Conservation (phyloP, 441 rosid genomes). For the Biscutella auriculata region DNA sequence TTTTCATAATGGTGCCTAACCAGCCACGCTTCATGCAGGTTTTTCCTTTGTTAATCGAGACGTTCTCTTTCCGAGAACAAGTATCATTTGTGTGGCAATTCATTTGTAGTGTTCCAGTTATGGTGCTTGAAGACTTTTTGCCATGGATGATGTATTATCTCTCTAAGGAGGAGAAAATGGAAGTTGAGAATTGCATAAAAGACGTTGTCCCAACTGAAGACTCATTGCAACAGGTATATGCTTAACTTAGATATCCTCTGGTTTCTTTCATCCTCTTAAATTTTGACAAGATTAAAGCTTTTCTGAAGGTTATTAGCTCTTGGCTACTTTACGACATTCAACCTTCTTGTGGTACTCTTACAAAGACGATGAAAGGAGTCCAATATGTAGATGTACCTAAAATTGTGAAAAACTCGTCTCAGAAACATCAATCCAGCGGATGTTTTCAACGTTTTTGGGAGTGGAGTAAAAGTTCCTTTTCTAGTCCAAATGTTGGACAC, state of each 20-base stretch:
- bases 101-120: constrained; percentile 94
- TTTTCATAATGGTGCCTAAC: not conserved
- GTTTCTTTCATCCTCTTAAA: not conserved
- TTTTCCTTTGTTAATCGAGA: constrained; percentile 82
- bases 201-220: constrained; percentile 69
- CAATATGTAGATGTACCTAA: constrained; percentile 15
- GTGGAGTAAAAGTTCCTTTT: constrained; percentile 14
- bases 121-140: constrained; percentile 77
- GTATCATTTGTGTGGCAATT: constrained; percentile 94
- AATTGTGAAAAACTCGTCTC: constrained; percentile 18
- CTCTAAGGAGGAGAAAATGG: constrained; percentile 65
- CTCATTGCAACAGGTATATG: constrained; percentile 66
- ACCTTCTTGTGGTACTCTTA: constrained; percentile 10
- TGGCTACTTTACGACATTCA: constrained; percentile 35
- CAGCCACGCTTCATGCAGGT: constrained; percentile 33
- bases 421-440: constrained; percentile 14
- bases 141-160: constrained; percentile 93
- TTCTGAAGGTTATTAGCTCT: constrained; percentile 48
- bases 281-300: constrained; percentile 14
- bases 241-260: constrained; percentile 7
- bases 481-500: constrained; percentile 19
- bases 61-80: constrained; percentile 78
- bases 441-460: constrained; percentile 25
- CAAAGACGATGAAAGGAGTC: constrained; percentile 17
- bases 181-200: constrained; percentile 60